A percentile compares a stretch with the other conserved stretches of the same genome.
Conservation (phyloP, 2,329 filamentous ascomycete species). For the Alternaria dauci region DNA sequence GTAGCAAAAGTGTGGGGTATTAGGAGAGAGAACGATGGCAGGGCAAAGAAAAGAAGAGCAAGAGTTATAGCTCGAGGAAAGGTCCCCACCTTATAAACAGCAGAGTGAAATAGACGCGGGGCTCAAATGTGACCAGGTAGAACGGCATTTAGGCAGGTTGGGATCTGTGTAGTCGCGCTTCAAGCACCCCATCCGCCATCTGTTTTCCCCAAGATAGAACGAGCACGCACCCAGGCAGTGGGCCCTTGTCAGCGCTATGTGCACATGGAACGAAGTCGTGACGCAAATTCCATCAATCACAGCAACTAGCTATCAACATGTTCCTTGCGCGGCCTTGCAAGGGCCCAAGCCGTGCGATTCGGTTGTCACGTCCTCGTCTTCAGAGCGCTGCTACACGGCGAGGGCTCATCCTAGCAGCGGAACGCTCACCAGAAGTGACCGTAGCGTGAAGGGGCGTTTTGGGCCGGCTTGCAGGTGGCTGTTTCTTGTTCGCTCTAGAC, state of each 20-base stretch:
- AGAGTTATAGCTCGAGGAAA: conserved; percentile 14
- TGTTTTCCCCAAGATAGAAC: conserved; percentile 1
- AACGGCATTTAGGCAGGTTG: conserved; percentile 9
- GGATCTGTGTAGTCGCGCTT: neutral
- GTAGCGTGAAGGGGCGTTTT: conserved; percentile 15
- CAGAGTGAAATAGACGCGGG: conserved; percentile 18
- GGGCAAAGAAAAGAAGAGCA: conserved; percentile 27
- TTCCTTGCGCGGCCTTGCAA: conserved; percentile 20
- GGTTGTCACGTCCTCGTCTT: conserved; percentile 23
- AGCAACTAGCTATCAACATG: conserved; percentile 18
- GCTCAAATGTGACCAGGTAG: conserved; percentile 8
- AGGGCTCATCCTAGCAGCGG: conserved; percentile 30
- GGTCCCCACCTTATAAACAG: conserved; percentile 30
- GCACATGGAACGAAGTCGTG: neutral
- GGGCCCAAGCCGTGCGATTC: conserved; percentile 20
- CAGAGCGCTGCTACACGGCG: conserved; percentile 19
- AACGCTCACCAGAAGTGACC: conserved; percentile 26
- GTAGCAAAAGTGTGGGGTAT: conserved; percentile 20
- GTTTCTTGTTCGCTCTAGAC: conserved; percentile 13
- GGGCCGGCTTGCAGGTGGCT: conserved; percentile 17
- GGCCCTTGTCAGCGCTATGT: conserved; percentile 5
- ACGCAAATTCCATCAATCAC: conserved; percentile 36
- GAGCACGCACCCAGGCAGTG: conserved; percentile 18
- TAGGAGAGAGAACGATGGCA: conserved; percentile 20
- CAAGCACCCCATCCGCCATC: neutral